phyloP scores from a whole-genome alignment of 768 basidiomycete species.

The Termitomyces sp. region DNA sequence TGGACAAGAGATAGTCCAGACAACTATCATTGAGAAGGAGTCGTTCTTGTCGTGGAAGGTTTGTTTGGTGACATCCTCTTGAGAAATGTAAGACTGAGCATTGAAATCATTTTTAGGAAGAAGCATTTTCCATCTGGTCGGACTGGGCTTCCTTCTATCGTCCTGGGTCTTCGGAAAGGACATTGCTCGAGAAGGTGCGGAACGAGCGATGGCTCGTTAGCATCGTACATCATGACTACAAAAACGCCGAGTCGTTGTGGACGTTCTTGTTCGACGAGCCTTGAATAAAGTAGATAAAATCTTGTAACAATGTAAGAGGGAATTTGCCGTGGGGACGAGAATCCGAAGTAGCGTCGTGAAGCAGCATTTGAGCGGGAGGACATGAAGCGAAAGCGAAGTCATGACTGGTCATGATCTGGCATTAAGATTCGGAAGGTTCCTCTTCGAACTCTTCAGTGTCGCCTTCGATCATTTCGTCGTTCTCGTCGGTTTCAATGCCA shows the following conservation, averaged over 20 bases:
- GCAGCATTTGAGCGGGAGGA: not conserved
- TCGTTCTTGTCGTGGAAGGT: constrained; percentile 99
- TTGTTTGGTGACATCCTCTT: not conserved
- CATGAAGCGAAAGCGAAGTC: not conserved
- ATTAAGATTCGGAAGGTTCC: constrained; percentile 34
- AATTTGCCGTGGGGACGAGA: not conserved
- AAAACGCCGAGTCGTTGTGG: constrained; percentile 77
- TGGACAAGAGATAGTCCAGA: constrained; percentile 92
- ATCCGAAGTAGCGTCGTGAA: not conserved
- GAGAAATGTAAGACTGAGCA: not conserved
- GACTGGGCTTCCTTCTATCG: constrained; percentile 91
- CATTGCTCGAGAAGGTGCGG: constrained; percentile 67
- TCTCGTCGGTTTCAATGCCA: constrained; percentile 41
- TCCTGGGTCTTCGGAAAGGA: constrained; percentile 67
- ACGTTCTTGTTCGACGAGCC: constrained; percentile 58
- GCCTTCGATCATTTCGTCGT: constrained; percentile 39
- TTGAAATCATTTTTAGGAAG: constrained; percentile 55
- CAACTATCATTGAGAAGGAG: constrained; percentile 93
- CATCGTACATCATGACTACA: constrained; percentile 92
- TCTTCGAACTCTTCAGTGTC: constrained; percentile 54
- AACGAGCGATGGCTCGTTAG: constrained; percentile 86
- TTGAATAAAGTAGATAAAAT: constrained; percentile 9
- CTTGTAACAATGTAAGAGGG: constrained; percentile 6
- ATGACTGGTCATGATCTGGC: not conserved
- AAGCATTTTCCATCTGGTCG: constrained; percentile 94